Conservation (phyloP, 345 rosid species). For the Cardamine resedifolia region DNA sequence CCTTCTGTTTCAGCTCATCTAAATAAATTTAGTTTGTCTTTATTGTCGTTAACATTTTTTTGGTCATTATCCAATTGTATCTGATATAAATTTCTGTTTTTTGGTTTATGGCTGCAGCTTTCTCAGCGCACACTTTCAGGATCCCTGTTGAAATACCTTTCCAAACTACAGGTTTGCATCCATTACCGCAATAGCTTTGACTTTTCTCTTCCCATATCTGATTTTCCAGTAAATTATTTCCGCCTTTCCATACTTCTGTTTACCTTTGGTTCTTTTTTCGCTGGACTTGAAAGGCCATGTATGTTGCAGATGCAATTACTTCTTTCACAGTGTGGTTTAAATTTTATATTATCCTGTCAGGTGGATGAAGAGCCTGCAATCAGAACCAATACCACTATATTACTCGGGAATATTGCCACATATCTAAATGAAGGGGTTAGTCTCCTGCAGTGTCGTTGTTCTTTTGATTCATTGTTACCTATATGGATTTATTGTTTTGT, state of each 20-base stretch:
- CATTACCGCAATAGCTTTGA: conserved; percentile 5
- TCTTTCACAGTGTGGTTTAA: conserved; percentile 1
- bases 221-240: neutral
- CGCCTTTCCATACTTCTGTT: neutral
- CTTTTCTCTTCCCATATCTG: conserved; percentile 11
- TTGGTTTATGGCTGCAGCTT: conserved; percentile 58
- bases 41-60: neutral
- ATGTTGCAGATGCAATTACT: neutral
- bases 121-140: conserved; percentile 94
- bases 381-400: conserved; percentile 95
- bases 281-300: neutral
- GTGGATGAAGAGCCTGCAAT: conserved; percentile 99
- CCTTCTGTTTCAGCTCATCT: neutral
- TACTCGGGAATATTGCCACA: conserved; percentile 95
- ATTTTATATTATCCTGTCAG: conserved; percentile 45
- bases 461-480: conserved; percentile 12
- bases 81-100: conserved; percentile 27
- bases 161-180: conserved; percentile 81
- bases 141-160: conserved; percentile 86
- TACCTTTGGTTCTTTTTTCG: neutral
- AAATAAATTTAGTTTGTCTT: neutral
- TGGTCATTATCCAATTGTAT: neutral
- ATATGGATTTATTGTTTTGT: neutral
- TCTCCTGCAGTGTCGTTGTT: conserved; percentile 21
- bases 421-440: conserved; percentile 89